These are phyloP conservation scores for Kurtzmaniella cleridarum DNA, from an alignment of 805 yeast genomes.

Conservation along the genomic window DNA sequence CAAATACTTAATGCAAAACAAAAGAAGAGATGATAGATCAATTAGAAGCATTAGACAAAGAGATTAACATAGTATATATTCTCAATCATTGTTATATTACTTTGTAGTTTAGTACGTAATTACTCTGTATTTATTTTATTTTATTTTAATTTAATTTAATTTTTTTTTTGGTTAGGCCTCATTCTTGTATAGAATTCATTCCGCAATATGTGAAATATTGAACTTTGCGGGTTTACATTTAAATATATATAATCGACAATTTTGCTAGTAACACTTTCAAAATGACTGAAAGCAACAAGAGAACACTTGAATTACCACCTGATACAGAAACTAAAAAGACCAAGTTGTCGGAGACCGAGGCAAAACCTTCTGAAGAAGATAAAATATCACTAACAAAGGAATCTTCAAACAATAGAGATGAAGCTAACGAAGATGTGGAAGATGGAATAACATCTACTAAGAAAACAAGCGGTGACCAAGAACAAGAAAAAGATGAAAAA, in stretches of 20 bases:
- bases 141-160: no score
- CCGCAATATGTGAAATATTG: no score
- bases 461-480: not conserved
- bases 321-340: slow-evolving; percentile 1
- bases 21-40: slow-evolving; percentile 7
- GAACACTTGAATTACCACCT: slow-evolving; percentile 1
- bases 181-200: no score
- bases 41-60: slow-evolving; percentile 10
- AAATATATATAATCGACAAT: no score
- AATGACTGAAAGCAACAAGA: not conserved
- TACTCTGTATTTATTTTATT: no score
- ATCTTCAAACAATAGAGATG: not conserved
- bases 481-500: not conserved
- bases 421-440: no score
- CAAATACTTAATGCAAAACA: slow-evolving; percentile 9
- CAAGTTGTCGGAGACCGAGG: not conserved
- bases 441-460: no score
- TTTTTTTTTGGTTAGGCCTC: no score
- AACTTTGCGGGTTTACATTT: no score
- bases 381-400: not conserved
- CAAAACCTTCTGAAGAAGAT: not conserved
- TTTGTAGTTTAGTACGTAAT: no score
- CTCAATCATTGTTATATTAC: no score
- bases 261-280: no score
- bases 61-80: slow-evolving; percentile 2